These are phyloP conservation scores for Testicularia cyperi DNA, from an alignment of 1,284 basidiomycete species.

Conservation along the genomic window DNA sequence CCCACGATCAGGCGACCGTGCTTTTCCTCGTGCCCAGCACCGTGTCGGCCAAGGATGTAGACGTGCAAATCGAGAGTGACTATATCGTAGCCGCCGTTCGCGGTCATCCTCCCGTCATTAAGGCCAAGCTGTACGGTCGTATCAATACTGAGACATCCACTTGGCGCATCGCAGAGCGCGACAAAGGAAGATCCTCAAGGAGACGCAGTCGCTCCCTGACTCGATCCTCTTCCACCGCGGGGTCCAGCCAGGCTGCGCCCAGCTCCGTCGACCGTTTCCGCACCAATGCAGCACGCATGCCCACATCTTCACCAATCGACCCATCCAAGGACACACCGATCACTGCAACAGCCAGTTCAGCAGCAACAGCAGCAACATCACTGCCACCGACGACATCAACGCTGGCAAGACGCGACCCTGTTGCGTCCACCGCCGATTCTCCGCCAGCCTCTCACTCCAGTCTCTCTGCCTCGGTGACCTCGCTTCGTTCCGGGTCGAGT, in stretches of 20 bases:
- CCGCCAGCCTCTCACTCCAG: conserved; percentile 25
- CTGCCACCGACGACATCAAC: no score
- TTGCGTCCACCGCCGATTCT: conserved; percentile 12
- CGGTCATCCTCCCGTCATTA: conserved; percentile 35
- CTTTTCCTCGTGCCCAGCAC: conserved; percentile 42
- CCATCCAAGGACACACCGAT: neutral
- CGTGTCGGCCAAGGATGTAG: conserved; percentile 25
- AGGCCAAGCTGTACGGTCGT: conserved; percentile 43
- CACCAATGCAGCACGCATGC: no score
- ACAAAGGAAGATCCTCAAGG: conserved; percentile 13
- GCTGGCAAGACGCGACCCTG: conserved; percentile 2
- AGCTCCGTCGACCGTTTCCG: conserved; percentile 4
- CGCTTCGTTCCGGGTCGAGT: conserved; percentile 31
- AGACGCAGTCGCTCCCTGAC: conserved; percentile 19
- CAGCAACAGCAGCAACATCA: no score
- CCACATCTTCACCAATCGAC: no score
- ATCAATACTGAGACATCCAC: conserved; percentile 41
- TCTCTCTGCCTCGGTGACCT: conserved; percentile 20
- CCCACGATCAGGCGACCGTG: conserved; percentile 49
- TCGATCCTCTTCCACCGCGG: conserved; percentile 6
- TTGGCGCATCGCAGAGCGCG: conserved; percentile 43
- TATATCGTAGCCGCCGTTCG: conserved; percentile 38
- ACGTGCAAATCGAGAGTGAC: conserved; percentile 36
- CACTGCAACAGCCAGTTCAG: neutral
- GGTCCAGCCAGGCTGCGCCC: conserved; percentile 12